These are phyloP conservation scores for Bipolaris bicolor DNA, from an alignment of 2,329 filamentous ascomycete genomes.

Conservation along the genomic window DNA sequence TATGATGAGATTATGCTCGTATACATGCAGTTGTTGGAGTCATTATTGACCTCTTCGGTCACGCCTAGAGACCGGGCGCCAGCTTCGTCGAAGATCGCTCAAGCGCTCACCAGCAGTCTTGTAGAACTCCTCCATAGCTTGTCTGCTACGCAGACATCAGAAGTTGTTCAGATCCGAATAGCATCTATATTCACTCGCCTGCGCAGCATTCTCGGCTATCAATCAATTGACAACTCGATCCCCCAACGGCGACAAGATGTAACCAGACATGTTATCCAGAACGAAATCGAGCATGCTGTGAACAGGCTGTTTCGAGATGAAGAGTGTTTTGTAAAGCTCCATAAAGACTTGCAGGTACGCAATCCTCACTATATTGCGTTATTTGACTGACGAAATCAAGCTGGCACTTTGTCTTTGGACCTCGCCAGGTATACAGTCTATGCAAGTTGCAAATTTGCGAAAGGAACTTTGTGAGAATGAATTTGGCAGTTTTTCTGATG, in stretches of 20 bases:
- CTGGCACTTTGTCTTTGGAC: conserved; percentile 46
- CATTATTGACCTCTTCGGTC: conserved; percentile 14
- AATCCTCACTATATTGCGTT: neutral
- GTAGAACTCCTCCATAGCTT: conserved; percentile 28
- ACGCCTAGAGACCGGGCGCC: conserved; percentile 11
- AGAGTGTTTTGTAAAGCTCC: conserved; percentile 23
- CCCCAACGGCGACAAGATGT: conserved; percentile 4
- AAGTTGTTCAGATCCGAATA: conserved; percentile 32
- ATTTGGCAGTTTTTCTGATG: conserved; percentile 28
- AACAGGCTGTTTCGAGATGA: conserved; percentile 28
- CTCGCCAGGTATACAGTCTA: conserved; percentile 33
- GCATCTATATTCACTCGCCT: conserved; percentile 33
- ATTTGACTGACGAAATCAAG: conserved; percentile 25
- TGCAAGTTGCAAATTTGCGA: conserved; percentile 29
- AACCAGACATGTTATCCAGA: conserved; percentile 14
- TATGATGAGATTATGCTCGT: conserved; percentile 28
- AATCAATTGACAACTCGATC: neutral
- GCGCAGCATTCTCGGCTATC: conserved; percentile 11
- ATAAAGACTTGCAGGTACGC: conserved; percentile 44
- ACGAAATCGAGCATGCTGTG: conserved; percentile 27
- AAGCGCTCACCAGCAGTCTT: conserved; percentile 27
- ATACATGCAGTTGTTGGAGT: conserved; percentile 36
- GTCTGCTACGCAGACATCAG: conserved; percentile 19
- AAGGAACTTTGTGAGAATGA: conserved; percentile 29
- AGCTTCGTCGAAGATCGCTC: conserved; percentile 29